These are phyloP conservation scores for Aspergillus cristatus DNA, from an alignment of 495 filamentous ascomycete species.

Conservation along the genomic window DNA sequence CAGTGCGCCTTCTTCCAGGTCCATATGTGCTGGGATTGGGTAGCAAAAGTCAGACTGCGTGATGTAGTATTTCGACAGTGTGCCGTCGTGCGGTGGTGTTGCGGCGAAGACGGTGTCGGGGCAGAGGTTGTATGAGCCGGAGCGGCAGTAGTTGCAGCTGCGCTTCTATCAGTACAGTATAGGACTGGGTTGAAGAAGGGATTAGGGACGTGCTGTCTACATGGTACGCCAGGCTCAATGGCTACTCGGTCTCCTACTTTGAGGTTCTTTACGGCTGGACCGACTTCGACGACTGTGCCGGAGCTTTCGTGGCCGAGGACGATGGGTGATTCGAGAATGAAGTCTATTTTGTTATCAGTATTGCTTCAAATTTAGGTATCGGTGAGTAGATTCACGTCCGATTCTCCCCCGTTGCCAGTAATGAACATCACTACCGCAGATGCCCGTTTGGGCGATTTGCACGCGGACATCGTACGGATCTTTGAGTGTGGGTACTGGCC, in stretches of 20 bases:
- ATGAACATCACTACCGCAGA: conserved; percentile 51
- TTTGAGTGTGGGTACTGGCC: conserved; percentile 20
- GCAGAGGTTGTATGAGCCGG: conserved; percentile 36
- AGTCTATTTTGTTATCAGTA: too few relatives aligned
- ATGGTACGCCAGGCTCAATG: conserved; percentile 75
- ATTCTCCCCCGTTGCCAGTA: conserved; percentile 73
- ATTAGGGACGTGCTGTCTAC: conserved; percentile 34
- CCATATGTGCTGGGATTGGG: conserved; percentile 60
- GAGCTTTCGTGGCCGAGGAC: conserved; percentile 63
- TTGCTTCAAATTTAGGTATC: too few relatives aligned
- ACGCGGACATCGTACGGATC: conserved; percentile 30
- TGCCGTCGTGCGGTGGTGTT: conserved; percentile 73
- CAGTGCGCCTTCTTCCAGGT: conserved; percentile 71
- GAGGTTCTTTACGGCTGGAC: conserved; percentile 46
- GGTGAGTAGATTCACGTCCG: conserved; percentile 30
- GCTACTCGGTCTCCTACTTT: conserved; percentile 61
- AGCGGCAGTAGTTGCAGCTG: conserved; percentile 33
- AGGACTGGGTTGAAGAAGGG: neutral
- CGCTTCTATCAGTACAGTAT: too few relatives aligned
- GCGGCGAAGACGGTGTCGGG: conserved; percentile 74
- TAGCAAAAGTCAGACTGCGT: conserved; percentile 76
- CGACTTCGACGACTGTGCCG: conserved; percentile 52
- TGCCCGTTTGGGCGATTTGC: conserved; percentile 34
- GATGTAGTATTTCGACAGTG: conserved; percentile 67
- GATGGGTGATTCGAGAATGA: conserved; percentile 57